These are phyloP conservation scores for Ascochyta koolunga DNA, from an alignment of 2,329 filamentous ascomycete genomes.

Conservation along the genomic window DNA sequence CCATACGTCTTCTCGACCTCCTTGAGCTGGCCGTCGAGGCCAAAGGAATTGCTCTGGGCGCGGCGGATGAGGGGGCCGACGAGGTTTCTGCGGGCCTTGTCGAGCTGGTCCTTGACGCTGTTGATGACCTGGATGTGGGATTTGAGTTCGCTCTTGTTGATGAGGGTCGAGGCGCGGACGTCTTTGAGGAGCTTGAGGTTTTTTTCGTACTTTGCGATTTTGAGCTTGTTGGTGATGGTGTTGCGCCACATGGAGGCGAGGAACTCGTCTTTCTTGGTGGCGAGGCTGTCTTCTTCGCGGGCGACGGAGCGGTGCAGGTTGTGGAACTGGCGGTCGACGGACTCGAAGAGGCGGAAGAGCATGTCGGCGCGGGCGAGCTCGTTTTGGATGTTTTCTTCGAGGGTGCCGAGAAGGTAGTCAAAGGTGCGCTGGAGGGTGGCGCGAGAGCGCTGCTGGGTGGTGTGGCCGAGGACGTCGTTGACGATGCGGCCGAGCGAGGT, in stretches of 20 bases:
- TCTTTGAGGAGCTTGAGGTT: conserved; percentile 80
- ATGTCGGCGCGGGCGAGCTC: conserved; percentile 81
- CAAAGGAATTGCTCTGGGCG: conserved; percentile 70
- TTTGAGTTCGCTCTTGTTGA: conserved; percentile 84
- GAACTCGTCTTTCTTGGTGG: conserved; percentile 79
- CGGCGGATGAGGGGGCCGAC: conserved; percentile 82
- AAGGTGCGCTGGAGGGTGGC: conserved; percentile 85
- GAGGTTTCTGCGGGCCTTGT: conserved; percentile 81
- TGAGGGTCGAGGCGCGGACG: conserved; percentile 81
- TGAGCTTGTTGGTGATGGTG: conserved; percentile 76
- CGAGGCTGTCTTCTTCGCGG: conserved; percentile 81
- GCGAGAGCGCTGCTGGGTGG: conserved; percentile 79
- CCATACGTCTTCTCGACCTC: conserved; percentile 81
- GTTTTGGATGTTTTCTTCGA: conserved; percentile 86
- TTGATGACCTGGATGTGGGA: conserved; percentile 86
- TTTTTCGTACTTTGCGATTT: conserved; percentile 88
- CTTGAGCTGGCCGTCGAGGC: conserved; percentile 82
- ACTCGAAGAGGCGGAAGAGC: conserved; percentile 88
- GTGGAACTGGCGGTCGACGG: conserved; percentile 87
- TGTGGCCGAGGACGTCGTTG: conserved; percentile 78
- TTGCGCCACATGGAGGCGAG: conserved; percentile 85
- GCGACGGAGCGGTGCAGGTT: conserved; percentile 85
- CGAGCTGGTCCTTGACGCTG: conserved; percentile 83
- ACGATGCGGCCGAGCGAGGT: conserved; percentile 73
- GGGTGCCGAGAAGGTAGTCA: conserved; percentile 81